phyloP scores from a whole-genome alignment of 257 asterid species.

The Pogostemon cablin region DNA sequence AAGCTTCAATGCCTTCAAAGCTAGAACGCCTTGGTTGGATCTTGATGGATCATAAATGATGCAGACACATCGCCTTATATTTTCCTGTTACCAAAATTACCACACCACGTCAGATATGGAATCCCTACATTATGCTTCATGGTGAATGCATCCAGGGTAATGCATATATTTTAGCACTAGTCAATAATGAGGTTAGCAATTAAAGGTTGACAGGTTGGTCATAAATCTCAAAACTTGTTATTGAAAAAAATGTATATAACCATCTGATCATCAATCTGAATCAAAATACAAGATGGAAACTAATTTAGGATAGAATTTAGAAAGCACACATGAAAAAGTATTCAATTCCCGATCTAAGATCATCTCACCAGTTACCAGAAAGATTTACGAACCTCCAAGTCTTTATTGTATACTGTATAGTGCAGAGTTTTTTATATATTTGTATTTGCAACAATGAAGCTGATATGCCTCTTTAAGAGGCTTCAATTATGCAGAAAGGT shows the following conservation, averaged over 20 bases:
- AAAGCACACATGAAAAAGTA: not conserved
- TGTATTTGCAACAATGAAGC: not conserved
- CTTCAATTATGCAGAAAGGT: not conserved
- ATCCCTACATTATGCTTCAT: not conserved
- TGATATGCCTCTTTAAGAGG: not conserved
- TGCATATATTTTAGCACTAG: not conserved
- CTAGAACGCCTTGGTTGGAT: conserved; percentile 95
- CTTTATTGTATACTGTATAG: not conserved
- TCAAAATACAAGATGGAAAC: not conserved
- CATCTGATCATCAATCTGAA: not conserved
- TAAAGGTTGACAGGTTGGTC: not conserved
- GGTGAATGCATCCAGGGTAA: conserved; percentile 1
- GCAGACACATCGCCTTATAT: conserved; percentile 91
- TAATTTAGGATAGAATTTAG: not conserved
- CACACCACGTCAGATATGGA: conserved; percentile 3
- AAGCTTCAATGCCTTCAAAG: conserved; percentile 94
- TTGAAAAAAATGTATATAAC: not conserved
- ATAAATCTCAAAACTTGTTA: not conserved
- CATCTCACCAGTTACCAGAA: not conserved
- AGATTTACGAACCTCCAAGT: not conserved
- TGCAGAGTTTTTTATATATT: not conserved
- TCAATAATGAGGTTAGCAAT: not conserved
- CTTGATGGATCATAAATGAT: conserved; percentile 97
- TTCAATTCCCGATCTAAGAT: not conserved
- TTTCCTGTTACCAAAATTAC: conserved; percentile 65